Conservation (phyloP, 371 early-diverging fungal species). For the Choanephora cucurbitarum region DNA sequence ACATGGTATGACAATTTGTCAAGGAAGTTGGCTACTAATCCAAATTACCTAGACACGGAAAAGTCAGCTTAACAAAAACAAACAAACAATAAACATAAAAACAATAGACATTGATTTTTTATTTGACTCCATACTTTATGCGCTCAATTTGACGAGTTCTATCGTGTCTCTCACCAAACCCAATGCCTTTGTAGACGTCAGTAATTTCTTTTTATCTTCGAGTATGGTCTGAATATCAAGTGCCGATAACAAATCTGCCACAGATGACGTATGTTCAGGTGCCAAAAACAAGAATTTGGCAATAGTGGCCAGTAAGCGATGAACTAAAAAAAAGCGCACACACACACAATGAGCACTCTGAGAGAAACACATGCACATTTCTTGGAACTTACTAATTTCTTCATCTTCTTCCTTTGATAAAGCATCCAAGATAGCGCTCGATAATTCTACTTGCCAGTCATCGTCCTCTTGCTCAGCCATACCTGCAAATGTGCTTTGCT, state of each 20-base stretch:
- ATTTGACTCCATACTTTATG: too few relatives aligned
- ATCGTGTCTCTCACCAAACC: conserved; percentile 33
- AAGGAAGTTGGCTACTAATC: conserved; percentile 62
- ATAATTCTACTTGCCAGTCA: conserved; percentile 69
- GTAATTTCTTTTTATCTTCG: conserved; percentile 32
- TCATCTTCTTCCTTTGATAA: conserved; percentile 57
- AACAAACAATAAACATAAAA: not conserved
- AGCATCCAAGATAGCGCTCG: conserved; percentile 65
- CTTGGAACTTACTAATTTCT: conserved; percentile 48
- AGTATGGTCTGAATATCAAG: conserved; percentile 34
- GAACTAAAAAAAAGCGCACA: conserved; percentile 28
- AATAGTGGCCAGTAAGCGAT: conserved; percentile 45
- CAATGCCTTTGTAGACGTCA: conserved; percentile 23
- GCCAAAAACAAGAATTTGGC: conserved; percentile 45
- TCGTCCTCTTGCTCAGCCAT: conserved; percentile 58
- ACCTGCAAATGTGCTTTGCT: conserved; percentile 41
- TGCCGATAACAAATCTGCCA: conserved; percentile 35
- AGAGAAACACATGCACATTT: too few relatives aligned
- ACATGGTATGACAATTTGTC: conserved; percentile 82
- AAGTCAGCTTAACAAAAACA: conserved; percentile 22
- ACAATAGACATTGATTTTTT: too few relatives aligned
- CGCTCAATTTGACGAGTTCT: conserved; percentile 25
- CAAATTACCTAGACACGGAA: conserved; percentile 41
- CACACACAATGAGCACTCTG: not conserved
- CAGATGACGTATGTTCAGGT: conserved; percentile 30